Evolutionary conservation across 179 eudicot species (phyloP), one percentile per base, ranked within the genome.

Genomic region (Beta corolliflora): DNA sequence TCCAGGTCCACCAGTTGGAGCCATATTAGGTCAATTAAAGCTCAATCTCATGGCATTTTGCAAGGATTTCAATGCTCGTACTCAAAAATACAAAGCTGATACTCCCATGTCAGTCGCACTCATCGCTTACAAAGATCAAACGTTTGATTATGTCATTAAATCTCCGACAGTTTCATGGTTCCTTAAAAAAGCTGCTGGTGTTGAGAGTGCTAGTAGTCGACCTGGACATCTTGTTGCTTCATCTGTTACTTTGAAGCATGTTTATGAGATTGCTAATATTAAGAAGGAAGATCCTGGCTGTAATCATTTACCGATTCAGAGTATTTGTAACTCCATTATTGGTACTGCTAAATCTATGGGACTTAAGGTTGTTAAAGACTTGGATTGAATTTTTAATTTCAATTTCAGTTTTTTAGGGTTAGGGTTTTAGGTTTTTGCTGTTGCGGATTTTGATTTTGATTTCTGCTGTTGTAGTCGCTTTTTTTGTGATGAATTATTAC

Each of bases 341-440:
- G 98, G 99, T 5, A 92, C 98, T 19, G 99, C 98, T 46, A 88
- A 84, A 31, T 84, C 92, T 18, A 94, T 96, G 99, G 99, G 99
- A 54, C 91, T 96, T 86, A 84, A 85, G n/a, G 82, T 85, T 69
- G 87, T 79, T 61, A 78, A 74, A 44, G 82, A 81, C 0, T 44
- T 81, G 44, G 87, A 81, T 18, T 84, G 77, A 73, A 7, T 36
- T 36, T 25, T 45, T 66, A 1, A 21, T 1, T 65, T 65, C 6
- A 14, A 5, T 70, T 58, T 66, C 14, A 4, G 48, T 14, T 4
- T 10, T 70, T 71, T 45, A 71, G 74, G 56, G 74, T 71, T 71
- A 71, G 74, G 74, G 74, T 71, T 71, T 23, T 4, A 25, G 41
- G 41, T 3, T 8, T 64, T 25, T 10, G 52, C 9, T 48, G 9